Percentiles rank a stretch among this genome's conserved stretches.
phyloP scores from a whole-genome alignment of 306 rosid genomes.

The Trifolium fragiferum region DNA sequence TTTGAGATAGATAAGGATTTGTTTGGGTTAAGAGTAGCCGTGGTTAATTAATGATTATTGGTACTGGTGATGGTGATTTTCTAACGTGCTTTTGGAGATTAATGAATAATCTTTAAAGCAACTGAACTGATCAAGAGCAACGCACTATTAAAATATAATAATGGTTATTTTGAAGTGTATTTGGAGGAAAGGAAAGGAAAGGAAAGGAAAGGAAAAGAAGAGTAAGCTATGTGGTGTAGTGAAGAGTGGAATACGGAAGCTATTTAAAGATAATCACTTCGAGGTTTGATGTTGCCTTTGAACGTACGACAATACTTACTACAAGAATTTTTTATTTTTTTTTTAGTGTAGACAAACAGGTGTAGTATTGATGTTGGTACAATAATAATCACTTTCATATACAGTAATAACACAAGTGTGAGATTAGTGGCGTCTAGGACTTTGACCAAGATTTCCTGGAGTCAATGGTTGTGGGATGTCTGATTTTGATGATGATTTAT shows the following conservation, averaged over 20 bases:
- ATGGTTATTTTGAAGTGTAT: constrained; percentile 12
- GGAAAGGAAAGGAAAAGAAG: constrained; percentile 4
- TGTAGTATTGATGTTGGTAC: background rate
- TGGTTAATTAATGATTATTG: background rate
- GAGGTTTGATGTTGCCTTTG: background rate
- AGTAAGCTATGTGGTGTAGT: background rate
- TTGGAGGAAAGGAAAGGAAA: background rate
- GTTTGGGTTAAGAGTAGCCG: constrained; percentile 16
- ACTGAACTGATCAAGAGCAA: background rate
- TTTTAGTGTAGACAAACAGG: background rate
- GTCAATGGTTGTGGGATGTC: too few relatives aligned
- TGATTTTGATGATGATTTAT: too few relatives aligned
- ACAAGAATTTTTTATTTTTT: background rate
- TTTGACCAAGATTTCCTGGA: too few relatives aligned
- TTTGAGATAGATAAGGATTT: background rate
- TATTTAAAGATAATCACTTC: constrained; percentile 17
- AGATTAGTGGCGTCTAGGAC: too few relatives aligned
- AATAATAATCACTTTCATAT: background rate
- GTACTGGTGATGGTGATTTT: background rate
- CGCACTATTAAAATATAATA: background rate
- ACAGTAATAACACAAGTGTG: too few relatives aligned
- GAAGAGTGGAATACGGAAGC: background rate
- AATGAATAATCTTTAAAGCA: background rate
- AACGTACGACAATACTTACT: background rate
- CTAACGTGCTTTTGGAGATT: background rate